Evolutionary conservation across 2,329 filamentous ascomycete genomes (phyloP), one percentile per base, ranked within the genome.

Genomic region (Paraconiothyrium brasiliense): DNA sequence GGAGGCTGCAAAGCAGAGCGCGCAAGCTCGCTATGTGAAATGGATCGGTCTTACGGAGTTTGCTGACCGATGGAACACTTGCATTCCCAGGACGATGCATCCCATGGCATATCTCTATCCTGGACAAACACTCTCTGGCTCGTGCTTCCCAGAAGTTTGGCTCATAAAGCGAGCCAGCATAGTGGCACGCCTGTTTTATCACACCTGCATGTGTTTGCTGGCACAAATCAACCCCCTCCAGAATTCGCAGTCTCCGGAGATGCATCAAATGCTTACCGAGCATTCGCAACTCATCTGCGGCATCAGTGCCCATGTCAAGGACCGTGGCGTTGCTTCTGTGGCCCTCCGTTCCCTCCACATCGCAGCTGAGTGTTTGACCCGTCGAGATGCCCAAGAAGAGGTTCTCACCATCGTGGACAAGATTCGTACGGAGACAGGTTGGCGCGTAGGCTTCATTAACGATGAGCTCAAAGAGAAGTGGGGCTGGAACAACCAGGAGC

Each of bases 241-340:
- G 41, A 82, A 86, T 11, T 81, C 85, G 8, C 84, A 87, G 41
- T 84, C 84, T 2, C 82, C 87, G 4, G 90, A 93, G 62, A 92
- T 94, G 87, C 86, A 86, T 50, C 83, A 85, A 4, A 85, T 91
- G 72, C 89, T 91, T 69, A 83, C 90, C 52, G 87, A 88, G 63
- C 92, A 97, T 73, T 90, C 93, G 0, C 90, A 91, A 67, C 90
- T 94, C 74, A 90, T 97, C 27, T 97, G 94, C 74, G 94, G 94
- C 14, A 96, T 98, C 64, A 89, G 92, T 27, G 92, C 92, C 2
- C 93, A 97, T 74, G 89, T 90, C 55, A 92, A 93, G 71, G 93
- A 97, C 74, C 85, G 86, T 30, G 92, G 92, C 32, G 88, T 97
- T 35, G 89, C 91, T 10, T 91, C 88, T 54, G 89, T 97, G 10